Conservation (phyloP, 371 early-diverging fungal genomes). For the Circinella umbellata region DNA sequence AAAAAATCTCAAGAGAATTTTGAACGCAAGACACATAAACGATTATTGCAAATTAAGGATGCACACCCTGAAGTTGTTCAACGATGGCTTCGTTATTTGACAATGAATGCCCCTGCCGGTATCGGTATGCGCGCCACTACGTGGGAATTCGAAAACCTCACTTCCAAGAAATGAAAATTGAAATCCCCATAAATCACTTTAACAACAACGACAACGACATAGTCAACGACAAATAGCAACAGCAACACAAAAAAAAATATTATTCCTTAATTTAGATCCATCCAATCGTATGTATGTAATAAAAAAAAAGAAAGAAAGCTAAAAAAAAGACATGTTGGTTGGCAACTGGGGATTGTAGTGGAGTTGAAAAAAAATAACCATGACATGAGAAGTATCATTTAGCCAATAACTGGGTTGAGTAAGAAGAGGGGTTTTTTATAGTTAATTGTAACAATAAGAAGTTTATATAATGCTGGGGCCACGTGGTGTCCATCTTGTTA, state of each 20-base stretch:
- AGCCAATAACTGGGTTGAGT: too few relatives aligned
- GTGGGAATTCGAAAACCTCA: conserved; percentile 68
- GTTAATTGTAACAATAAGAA: too few relatives aligned
- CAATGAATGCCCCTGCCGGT: conserved; percentile 77
- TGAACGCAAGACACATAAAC: conserved; percentile 89
- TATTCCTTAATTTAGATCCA: too few relatives aligned
- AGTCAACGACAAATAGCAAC: too few relatives aligned
- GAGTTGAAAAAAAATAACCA: too few relatives aligned
- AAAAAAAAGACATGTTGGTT: too few relatives aligned
- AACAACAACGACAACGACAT: neutral
- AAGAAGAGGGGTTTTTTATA: too few relatives aligned
- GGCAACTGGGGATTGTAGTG: too few relatives aligned
- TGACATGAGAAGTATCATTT: too few relatives aligned
- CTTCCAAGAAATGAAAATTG: neutral
- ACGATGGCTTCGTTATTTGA: conserved; percentile 77
- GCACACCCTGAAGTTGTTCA: conserved; percentile 77
- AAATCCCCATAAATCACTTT: neutral
- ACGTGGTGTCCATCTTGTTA: neutral
- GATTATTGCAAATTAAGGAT: conserved; percentile 85
- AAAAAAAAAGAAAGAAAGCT: too few relatives aligned
- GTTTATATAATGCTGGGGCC: neutral
- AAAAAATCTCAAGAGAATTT: conserved; percentile 97
- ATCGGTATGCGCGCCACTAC: conserved; percentile 76
- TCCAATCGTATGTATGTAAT: too few relatives aligned
- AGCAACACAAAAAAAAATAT: too few relatives aligned